These are phyloP conservation scores for Pichia deserticola DNA, from an alignment of 805 yeast genomes.

Conservation along the genomic window DNA sequence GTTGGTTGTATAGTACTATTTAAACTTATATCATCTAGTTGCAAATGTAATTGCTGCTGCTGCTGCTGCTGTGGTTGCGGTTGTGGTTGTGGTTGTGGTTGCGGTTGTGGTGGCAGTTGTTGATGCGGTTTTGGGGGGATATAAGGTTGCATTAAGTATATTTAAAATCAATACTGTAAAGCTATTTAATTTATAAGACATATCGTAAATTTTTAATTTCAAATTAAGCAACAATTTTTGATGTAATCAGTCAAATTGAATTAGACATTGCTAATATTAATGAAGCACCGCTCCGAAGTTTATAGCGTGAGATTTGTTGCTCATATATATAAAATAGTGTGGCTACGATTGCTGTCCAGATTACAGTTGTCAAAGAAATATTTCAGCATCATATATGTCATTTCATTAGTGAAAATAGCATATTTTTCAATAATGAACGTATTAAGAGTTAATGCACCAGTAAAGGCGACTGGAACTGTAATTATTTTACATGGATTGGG, in stretches of 20 bases:
- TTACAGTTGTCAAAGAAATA: no score
- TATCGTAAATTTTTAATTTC: no score
- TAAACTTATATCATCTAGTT: not conserved
- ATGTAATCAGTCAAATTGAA: no score
- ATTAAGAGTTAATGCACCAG: conserved; percentile 33
- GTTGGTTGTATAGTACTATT: not conserved
- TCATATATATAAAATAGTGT: no score
- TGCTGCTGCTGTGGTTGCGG: conserved; percentile 3
- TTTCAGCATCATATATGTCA: not conserved
- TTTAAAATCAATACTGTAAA: no score
- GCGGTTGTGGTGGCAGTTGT: conserved; percentile 2
- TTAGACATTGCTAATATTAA: no score
- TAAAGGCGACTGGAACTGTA: conserved; percentile 51
- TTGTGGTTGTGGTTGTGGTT: conserved; percentile 3
- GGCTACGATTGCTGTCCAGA: no score
- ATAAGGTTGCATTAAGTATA: no score
- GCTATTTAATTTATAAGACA: no score
- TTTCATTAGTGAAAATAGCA: not conserved
- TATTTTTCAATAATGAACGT: conserved; percentile 18
- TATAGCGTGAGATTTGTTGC: no score
- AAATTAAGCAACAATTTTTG: no score
- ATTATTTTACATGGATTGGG: conserved; percentile 89
- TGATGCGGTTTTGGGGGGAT: not conserved
- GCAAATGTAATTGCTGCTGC: not conserved
- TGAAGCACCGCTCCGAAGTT: no score